A percentile compares a stretch with the other conserved stretches of the same genome.
These are phyloP conservation scores for Boletus rufocinnamomeus DNA, from an alignment of 768 basidiomycete species.

Conservation along the genomic window DNA sequence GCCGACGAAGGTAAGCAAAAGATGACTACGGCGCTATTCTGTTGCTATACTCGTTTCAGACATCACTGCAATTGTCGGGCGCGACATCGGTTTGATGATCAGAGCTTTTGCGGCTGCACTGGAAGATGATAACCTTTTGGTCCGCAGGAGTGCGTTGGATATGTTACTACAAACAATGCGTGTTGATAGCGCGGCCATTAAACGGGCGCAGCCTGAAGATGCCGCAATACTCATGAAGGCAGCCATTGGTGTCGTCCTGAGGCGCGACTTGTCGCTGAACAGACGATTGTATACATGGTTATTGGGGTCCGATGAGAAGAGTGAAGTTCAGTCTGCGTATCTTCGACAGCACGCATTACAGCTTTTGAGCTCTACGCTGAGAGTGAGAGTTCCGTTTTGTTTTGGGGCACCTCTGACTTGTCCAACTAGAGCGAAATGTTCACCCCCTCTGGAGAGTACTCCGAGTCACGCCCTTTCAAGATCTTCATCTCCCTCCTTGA, in stretches of 20 bases:
- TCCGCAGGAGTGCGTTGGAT: slow-evolving; percentile 84
- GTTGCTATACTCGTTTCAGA: slow-evolving; percentile 39
- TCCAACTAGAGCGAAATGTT: slow-evolving; percentile 70
- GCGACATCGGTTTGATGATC: slow-evolving; percentile 91
- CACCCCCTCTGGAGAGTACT: slow-evolving; percentile 66
- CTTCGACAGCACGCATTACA: slow-evolving; percentile 71
- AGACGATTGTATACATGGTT: slow-evolving; percentile 93
- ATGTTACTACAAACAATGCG: slow-evolving; percentile 76
- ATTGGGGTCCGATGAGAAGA: slow-evolving; percentile 77
- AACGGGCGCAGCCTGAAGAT: slow-evolving; percentile 70
- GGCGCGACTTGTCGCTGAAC: slow-evolving; percentile 90
- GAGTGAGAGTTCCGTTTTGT: slow-evolving; percentile 42
- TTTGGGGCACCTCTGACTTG: slow-evolving; percentile 15
- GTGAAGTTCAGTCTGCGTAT: slow-evolving; percentile 72
- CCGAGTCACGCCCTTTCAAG: slow-evolving; percentile 88
- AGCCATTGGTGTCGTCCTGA: slow-evolving; percentile 84
- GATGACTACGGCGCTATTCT: not conserved
- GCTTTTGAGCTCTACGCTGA: slow-evolving; percentile 67
- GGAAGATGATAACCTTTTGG: slow-evolving; percentile 93
- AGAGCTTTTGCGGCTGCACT: slow-evolving; percentile 87
- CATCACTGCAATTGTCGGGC: slow-evolving; percentile 71
- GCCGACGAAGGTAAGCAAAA: slow-evolving; percentile 62
- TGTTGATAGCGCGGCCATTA: slow-evolving; percentile 70
- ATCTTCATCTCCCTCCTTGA: slow-evolving; percentile 94
- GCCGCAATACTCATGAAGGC: slow-evolving; percentile 82